Conservation (phyloP, 148 eudicot genomes). For the Nyssa sinensis region DNA sequence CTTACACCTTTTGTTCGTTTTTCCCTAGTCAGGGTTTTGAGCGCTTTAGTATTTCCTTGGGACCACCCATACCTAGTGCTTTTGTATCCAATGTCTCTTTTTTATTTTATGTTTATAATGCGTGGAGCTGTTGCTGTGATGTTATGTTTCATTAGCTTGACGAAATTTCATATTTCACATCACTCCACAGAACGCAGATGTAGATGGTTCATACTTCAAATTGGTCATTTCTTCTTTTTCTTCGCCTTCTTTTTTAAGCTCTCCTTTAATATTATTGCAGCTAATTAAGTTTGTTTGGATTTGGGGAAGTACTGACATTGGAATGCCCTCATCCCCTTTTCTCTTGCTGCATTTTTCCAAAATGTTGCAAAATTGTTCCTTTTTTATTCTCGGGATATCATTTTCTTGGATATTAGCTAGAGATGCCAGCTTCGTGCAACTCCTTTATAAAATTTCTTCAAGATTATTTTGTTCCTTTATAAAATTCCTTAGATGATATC, state of each 20-base stretch:
- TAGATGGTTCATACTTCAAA: too few relatives aligned
- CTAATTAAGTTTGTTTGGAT: background rate
- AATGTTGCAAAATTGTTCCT: background rate
- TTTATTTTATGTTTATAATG: constrained; percentile 2
- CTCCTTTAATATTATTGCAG: background rate
- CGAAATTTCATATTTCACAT: background rate
- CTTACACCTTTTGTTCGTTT: background rate
- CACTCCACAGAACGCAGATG: background rate
- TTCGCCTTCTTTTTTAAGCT: too few relatives aligned
- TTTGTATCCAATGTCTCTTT: constrained; percentile 26
- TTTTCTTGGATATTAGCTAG: too few relatives aligned
- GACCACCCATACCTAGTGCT: constrained; percentile 25
- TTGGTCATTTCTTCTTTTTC: too few relatives aligned
- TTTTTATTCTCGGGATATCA: background rate
- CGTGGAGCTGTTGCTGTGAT: constrained; percentile 1
- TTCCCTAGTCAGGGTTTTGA: constrained; percentile 6
- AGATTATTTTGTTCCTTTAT: background rate
- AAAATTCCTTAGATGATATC: background rate
- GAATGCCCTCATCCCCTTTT: too few relatives aligned
- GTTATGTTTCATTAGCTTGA: constrained; percentile 9
- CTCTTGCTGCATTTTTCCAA: background rate
- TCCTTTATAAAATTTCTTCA: background rate
- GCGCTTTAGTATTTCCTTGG: constrained; percentile 19
- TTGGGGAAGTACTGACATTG: too few relatives aligned
- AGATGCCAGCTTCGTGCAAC: background rate